Evolutionary conservation across 2,329 filamentous ascomycete genomes (phyloP).

Genomic region (Cytospora leucostoma): DNA sequence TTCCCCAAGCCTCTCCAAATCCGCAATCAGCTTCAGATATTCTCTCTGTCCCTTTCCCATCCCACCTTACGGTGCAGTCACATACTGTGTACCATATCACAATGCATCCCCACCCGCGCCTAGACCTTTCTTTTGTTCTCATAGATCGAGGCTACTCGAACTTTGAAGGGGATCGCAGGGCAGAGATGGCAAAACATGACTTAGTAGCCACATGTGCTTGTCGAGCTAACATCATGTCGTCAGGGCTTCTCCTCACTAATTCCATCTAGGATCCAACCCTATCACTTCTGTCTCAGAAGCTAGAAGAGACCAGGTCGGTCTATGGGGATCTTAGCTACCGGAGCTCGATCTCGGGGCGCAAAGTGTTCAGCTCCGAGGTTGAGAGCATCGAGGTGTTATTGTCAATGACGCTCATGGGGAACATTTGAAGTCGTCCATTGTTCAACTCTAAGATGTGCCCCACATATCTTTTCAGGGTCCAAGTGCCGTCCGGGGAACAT

Average conservation of each 20-base stretch:
- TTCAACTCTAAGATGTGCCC: too few species aligned
- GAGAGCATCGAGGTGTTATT: not conserved
- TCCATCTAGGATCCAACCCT: too few species aligned
- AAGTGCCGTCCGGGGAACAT: too few species aligned
- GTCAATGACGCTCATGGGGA: not conserved
- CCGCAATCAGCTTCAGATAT: too few species aligned
- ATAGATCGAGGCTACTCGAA: not conserved
- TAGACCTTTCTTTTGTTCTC: not conserved
- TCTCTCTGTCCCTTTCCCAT: too few species aligned
- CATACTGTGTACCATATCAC: too few species aligned
- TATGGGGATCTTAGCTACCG: not conserved
- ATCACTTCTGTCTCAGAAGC: not conserved
- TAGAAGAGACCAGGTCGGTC: not conserved
- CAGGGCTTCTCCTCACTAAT: slow-evolving; percentile 2
- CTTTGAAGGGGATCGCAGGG: too few species aligned
- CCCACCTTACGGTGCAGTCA: too few species aligned
- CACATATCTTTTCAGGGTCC: not conserved
- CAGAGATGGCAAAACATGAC: not conserved
- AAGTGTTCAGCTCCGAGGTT: not conserved
- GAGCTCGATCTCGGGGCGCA: not conserved
- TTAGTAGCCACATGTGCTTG: slow-evolving; percentile 10
- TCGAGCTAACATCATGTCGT: slow-evolving; percentile 22
- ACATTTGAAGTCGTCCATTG: too few species aligned
- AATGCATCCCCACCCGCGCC: not conserved
- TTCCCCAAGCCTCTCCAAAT: too few species aligned